Base-by-base conservation (phyloP, 2,329 filamentous ascomycete species). In the Ophiostoma sp. region DNA sequence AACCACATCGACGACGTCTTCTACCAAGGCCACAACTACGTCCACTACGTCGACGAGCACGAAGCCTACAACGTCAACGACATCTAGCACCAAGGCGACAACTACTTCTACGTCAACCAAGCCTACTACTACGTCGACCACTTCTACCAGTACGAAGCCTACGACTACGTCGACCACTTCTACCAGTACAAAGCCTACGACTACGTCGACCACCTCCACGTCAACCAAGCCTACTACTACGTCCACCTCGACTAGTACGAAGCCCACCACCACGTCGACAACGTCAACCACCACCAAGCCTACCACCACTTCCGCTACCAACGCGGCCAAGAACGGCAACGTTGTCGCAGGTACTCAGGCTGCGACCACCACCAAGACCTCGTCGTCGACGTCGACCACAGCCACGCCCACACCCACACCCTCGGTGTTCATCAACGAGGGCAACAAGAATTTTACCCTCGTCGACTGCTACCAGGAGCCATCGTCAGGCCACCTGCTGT, bases 381-480 rank as follows among this genome's bases (percentile, higher is more conserved):
- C 65, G 7, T 65, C 64, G 14, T n/a, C 64, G 3, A 14, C 41
- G 18, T 18, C 65, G 11, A 12, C 65, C 8, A 14, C 45, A 12
- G 18, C 62, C 11, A 16, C 67, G 3, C 8, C 65, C 14, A 18
- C 49, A 3, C 18, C 41, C 27, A 47, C 55, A 8, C 66, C 66
- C 36, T 18, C 65, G 5, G n/a, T 69, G 5, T 42, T 18, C 60
- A n/a, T 45, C 63, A 66, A 64, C 49, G n/a, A 12, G 1, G 68
- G 68, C 52, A 67, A 71, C 62, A 68, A 38, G 42, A 73, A 74
- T 68, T 74, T 73, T 66, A 73, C 72, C 5, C 67, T 73, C 36
- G 67, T 72, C 68, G 44, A 68, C 66, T 74, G 73, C 68, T 69
- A 69, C 41, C 36, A 52, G 41, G 73, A 74, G 69, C 73, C 73